These are phyloP conservation scores for Vitellaria paradoxa DNA, from an alignment of 179 eudicot genomes.

Conservation along the genomic window DNA sequence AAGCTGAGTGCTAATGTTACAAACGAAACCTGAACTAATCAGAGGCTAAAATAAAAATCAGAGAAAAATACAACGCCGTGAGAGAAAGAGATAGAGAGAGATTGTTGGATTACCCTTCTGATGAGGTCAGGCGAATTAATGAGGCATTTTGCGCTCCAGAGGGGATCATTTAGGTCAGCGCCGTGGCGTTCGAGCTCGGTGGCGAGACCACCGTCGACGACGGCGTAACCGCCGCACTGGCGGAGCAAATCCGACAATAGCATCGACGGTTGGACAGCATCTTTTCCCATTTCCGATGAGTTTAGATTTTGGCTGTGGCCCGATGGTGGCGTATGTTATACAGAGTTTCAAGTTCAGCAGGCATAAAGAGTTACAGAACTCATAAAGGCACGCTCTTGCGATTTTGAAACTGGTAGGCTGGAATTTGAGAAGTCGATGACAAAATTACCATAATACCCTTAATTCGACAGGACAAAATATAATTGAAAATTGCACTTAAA, in stretches of 20 bases:
- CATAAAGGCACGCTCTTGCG: too few species aligned
- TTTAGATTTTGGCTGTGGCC: too few species aligned
- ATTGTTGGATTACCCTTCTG: conserved; percentile 24
- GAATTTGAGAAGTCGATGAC: too few species aligned
- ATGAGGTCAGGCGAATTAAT: conserved; percentile 76
- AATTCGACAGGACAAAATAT: too few species aligned
- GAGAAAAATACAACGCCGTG: too few species aligned
- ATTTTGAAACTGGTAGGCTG: too few species aligned
- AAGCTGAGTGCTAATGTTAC: too few species aligned
- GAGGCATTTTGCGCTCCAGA: conserved; percentile 97
- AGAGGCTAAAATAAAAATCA: neutral
- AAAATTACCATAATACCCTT: too few species aligned
- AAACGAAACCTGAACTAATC: neutral
- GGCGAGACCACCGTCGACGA: conserved; percentile 87
- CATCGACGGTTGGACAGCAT: conserved; percentile 8
- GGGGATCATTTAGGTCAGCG: conserved; percentile 87
- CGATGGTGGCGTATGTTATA: too few species aligned
- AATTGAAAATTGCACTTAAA: too few species aligned
- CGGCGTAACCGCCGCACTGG: conserved; percentile 64
- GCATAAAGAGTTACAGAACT: too few species aligned
- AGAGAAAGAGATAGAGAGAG: conserved; percentile 4
- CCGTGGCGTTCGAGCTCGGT: conserved; percentile 85
- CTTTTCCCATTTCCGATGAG: conserved; percentile 5
- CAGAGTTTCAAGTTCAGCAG: too few species aligned
- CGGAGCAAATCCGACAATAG: conserved; percentile 39